Conservation (phyloP, 208 protist species). For the Tritrichomonas musculus region DNA sequence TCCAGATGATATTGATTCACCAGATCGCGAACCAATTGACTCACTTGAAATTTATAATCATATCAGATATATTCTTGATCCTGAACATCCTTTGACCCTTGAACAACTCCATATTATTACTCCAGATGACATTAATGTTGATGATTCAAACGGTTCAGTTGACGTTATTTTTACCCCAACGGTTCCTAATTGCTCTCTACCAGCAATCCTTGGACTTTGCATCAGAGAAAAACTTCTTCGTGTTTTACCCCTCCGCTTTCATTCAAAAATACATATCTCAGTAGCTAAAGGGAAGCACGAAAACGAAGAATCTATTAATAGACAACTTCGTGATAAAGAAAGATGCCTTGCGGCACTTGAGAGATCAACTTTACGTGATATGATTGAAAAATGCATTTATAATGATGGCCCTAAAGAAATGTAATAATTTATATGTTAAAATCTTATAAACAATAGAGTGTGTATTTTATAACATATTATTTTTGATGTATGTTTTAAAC, state of each 20-base stretch:
- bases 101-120: slow-evolving; percentile 25
- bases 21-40: not conserved
- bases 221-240: not conserved
- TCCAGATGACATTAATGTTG: not conserved
- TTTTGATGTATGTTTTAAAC: too few relatives aligned
- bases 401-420: not conserved
- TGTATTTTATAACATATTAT: too few relatives aligned
- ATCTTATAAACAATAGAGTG: too few relatives aligned
- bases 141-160: slow-evolving; percentile 1
- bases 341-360: not conserved
- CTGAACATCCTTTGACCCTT: slow-evolving; percentile 30
- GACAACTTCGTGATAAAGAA: slow-evolving; percentile 30
- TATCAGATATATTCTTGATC: not conserved
- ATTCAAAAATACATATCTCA: not conserved
- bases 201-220: slow-evolving; percentile 19
- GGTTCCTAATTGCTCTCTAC: slow-evolving; percentile 32
- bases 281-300: not conserved
- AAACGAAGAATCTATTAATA: slow-evolving; percentile 17
- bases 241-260: not conserved
- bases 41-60: slow-evolving; percentile 16
- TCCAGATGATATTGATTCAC: not conserved
- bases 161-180: slow-evolving; percentile 32
- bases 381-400: slow-evolving; percentile 7
- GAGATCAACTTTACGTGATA: not conserved
- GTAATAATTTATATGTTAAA: too few relatives aligned